Evolutionary conservation across 352 stramenopile species (phyloP).

Genomic region (Pilasporangium apinafurcum): DNA sequence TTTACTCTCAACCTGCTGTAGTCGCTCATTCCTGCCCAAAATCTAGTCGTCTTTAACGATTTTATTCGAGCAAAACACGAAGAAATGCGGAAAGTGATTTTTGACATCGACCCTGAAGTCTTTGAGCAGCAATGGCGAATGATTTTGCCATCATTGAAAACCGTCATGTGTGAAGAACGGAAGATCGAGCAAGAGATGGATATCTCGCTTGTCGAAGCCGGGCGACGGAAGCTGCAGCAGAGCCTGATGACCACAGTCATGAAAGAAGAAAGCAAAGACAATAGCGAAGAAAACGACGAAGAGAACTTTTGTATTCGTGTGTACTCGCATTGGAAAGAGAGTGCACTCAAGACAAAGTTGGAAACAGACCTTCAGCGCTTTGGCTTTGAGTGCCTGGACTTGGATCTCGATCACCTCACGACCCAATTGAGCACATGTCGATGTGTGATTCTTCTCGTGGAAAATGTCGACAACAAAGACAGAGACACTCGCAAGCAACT

Average conservation of each 20-base stretch:
- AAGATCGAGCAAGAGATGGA: conserved; percentile 32
- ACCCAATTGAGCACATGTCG: conserved; percentile 7
- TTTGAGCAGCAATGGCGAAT: conserved; percentile 39
- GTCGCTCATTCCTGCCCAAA: conserved; percentile 34
- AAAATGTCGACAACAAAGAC: conserved; percentile 19
- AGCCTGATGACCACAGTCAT: conserved; percentile 17
- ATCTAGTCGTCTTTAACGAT: conserved; percentile 44
- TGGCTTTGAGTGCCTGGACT: conserved; percentile 1
- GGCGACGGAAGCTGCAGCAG: conserved; percentile 8
- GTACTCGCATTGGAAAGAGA: conserved; percentile 6
- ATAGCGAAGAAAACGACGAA: conserved; percentile 1
- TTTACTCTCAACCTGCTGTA: conserved; percentile 4
- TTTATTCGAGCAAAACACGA: conserved; percentile 34
- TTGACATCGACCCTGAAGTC: conserved; percentile 40
- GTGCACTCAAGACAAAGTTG: conserved; percentile 4
- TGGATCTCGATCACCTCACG: conserved; percentile 3
- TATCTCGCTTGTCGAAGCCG: conserved; percentile 8
- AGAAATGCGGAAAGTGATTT: conserved; percentile 24
- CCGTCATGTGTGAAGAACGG: conserved; percentile 37
- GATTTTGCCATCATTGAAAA: conserved; percentile 36
- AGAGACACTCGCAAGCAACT: conserved; percentile 27
- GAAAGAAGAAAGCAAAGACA: conserved; percentile 8
- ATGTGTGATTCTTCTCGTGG: conserved; percentile 29
- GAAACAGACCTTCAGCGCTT: conserved; percentile 8
- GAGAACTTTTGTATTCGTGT: conserved; percentile 3